phyloP scores from a whole-genome alignment of 495 filamentous ascomycete species.

The Polyplosphaeria fusca region DNA sequence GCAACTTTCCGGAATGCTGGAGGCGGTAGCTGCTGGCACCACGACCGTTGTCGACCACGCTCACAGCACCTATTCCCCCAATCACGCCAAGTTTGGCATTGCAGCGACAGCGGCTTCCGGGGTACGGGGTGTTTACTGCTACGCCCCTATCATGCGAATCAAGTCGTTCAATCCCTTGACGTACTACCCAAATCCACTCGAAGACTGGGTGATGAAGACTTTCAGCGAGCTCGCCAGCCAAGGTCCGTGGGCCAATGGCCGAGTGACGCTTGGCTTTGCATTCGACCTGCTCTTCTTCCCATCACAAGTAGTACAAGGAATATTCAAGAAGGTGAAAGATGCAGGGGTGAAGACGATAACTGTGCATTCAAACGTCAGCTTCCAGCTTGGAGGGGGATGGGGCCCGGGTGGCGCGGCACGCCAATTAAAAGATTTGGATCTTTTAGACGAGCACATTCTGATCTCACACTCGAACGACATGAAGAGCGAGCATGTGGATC shows the following conservation, averaged over 20 bases:
- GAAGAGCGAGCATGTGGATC: constrained; percentile 13
- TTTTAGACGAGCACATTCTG: constrained; percentile 20
- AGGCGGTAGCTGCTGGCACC: constrained; percentile 54
- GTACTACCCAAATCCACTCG: constrained; percentile 37
- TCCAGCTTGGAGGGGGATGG: constrained; percentile 8
- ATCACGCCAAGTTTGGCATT: constrained; percentile 43
- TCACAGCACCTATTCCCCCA: constrained; percentile 47
- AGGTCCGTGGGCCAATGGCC: constrained; percentile 42
- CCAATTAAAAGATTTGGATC: constrained; percentile 6
- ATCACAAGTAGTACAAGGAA: neutral
- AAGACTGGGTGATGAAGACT: constrained; percentile 44
- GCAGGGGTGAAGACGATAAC: constrained; percentile 7
- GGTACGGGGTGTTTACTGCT: constrained; percentile 51
- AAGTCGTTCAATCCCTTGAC: constrained; percentile 43
- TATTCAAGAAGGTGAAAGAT: constrained; percentile 11
- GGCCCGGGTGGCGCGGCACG: neutral
- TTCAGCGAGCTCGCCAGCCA: constrained; percentile 38
- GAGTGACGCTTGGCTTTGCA: constrained; percentile 37
- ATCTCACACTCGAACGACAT: constrained; percentile 17
- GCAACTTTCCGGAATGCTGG: constrained; percentile 52
- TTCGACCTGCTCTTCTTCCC: constrained; percentile 23
- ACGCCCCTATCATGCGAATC: constrained; percentile 41
- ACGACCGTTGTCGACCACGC: constrained; percentile 60
- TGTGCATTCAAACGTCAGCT: constrained; percentile 1
- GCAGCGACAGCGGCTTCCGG: constrained; percentile 47